Conservation (phyloP, 192 early-diverging fungal genomes). For the Entomortierella beljakovae region DNA sequence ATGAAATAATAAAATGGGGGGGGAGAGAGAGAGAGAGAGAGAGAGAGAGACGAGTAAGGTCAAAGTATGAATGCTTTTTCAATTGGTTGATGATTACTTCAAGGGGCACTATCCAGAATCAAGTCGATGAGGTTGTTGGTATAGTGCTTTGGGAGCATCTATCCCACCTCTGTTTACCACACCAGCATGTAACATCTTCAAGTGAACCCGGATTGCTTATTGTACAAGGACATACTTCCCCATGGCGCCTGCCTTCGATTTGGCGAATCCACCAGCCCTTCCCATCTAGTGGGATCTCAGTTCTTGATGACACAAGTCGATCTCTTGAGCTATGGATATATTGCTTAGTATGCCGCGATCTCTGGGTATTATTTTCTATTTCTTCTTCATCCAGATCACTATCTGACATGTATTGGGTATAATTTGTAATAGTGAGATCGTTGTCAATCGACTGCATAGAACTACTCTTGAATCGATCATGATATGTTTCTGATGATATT, state of each 20-base stretch:
- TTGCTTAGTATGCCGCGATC: neutral
- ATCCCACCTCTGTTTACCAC: constrained; percentile 18
- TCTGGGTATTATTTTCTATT: neutral
- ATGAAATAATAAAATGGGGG: too few relatives aligned
- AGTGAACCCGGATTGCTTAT: neutral
- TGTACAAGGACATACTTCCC: constrained; percentile 37
- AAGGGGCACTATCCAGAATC: too few relatives aligned
- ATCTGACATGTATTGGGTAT: neutral
- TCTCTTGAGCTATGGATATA: neutral
- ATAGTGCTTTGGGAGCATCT: neutral
- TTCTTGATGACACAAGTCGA: constrained; percentile 8
- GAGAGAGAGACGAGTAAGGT: too few relatives aligned
- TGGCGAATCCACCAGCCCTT: constrained; percentile 50
- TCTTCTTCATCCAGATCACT: constrained; percentile 3
- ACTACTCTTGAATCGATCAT: neutral
- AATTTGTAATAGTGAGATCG: neutral
- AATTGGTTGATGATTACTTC: too few relatives aligned
- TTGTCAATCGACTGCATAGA: constrained; percentile 5
- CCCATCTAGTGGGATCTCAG: constrained; percentile 24
- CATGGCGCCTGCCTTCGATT: constrained; percentile 34
- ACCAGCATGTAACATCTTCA: constrained; percentile 25
- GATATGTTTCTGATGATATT: neutral
- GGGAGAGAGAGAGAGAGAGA: too few relatives aligned
- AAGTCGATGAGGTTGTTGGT: neutral
- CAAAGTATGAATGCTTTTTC: too few relatives aligned